Evolutionary conservation across 2,329 filamentous ascomycete species (phyloP).

Genomic region (Drechslerella coelobrocha): DNA sequence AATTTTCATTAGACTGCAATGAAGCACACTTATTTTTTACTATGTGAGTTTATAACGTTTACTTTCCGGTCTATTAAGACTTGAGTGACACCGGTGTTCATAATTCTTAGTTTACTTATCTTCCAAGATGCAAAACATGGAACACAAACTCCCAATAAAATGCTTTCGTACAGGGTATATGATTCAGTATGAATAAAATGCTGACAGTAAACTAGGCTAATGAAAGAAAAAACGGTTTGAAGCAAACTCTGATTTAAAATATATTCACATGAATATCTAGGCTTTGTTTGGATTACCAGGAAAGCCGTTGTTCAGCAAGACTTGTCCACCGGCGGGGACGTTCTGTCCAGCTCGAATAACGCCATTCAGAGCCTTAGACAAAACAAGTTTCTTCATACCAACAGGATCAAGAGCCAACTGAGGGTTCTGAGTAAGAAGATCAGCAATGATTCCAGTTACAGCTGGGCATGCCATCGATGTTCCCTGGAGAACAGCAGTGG

Average conservation of each 20-base stretch:
- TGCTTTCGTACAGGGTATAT: background rate
- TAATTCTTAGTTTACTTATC: no score
- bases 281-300: slow-evolving; percentile 31
- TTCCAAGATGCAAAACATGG: background rate
- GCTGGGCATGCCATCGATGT: slow-evolving; percentile 64
- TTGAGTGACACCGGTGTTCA: no score
- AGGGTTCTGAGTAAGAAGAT: slow-evolving; percentile 50
- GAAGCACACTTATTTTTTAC: no score
- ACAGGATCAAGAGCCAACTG: slow-evolving; percentile 45
- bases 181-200: background rate
- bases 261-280: background rate
- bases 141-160: background rate
- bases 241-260: slow-evolving; percentile 4
- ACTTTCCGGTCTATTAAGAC: no score
- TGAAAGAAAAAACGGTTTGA: background rate
- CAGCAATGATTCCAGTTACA: slow-evolving; percentile 54
- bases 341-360: slow-evolving; percentile 17
- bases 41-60: no score
- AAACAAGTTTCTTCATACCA: slow-evolving; percentile 51
- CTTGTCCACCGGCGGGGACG: slow-evolving; percentile 21
- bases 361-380: slow-evolving; percentile 27
- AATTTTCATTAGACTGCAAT: no score
- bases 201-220: background rate
- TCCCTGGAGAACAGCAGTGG: slow-evolving; percentile 62
- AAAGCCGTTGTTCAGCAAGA: slow-evolving; percentile 45